Evolutionary conservation across 345 rosid species (phyloP).

Genomic region (Passiflora organensis): DNA sequence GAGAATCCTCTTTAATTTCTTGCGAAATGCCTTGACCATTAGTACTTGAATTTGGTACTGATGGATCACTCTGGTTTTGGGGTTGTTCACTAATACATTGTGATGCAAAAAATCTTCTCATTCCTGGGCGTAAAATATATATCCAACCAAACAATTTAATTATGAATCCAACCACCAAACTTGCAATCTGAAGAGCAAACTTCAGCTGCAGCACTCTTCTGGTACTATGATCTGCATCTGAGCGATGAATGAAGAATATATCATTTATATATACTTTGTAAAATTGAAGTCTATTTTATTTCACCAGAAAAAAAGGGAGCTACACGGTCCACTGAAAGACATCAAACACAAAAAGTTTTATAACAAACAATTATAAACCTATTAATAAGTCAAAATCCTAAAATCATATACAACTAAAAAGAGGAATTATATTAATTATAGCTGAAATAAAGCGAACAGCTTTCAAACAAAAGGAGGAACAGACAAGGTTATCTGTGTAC

Average conservation of each 20-base stretch:
- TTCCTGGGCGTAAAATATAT: slow-evolving; percentile 38
- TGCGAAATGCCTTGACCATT: slow-evolving; percentile 27
- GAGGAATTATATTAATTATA: slow-evolving; percentile 2
- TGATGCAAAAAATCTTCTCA: slow-evolving; percentile 34
- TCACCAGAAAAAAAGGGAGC: too few relatives aligned
- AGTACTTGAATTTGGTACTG: slow-evolving; percentile 29
- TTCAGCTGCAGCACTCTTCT: slow-evolving; percentile 26
- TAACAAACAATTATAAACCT: too few relatives aligned
- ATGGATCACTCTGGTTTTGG: slow-evolving; percentile 36
- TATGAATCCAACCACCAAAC: slow-evolving; percentile 31
- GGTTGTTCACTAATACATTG: slow-evolving; percentile 22
- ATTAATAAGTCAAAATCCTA: too few relatives aligned
- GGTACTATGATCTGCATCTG: slow-evolving; percentile 19
- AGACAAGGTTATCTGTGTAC: too few relatives aligned
- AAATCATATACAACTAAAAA: too few relatives aligned
- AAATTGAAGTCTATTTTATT: too few relatives aligned
- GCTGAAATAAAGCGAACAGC: too few relatives aligned
- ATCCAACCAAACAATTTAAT: slow-evolving; percentile 48
- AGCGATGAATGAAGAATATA: too few relatives aligned
- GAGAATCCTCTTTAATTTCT: slow-evolving; percentile 38
- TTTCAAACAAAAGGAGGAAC: too few relatives aligned
- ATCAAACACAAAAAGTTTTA: too few relatives aligned
- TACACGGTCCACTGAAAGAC: too few relatives aligned
- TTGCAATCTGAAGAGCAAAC: slow-evolving; percentile 30
- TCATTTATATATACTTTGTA: too few relatives aligned